Base-by-base conservation (phyloP, 2,329 filamentous ascomycete species). In the Colletotrichum sublineola region DNA sequence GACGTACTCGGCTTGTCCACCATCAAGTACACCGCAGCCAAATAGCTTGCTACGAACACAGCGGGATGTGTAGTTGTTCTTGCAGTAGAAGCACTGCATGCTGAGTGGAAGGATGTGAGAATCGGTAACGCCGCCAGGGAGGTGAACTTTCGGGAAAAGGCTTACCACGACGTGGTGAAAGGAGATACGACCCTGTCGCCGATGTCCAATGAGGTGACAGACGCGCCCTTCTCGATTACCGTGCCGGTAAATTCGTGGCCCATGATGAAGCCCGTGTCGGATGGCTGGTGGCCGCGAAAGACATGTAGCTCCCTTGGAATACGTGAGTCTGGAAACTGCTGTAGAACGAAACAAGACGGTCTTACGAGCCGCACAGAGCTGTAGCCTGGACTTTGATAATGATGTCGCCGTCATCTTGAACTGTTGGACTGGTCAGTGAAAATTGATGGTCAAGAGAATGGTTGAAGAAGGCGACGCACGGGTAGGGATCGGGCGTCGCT, bases 191-290 rank as follows among this genome's bases (percentile, higher is more conserved):
- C 86, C 77, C 90, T 89, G 80, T 97, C 95, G 6, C 94, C 95
- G 64, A 92, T 85, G 74, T 90, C 84, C 74, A 97, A 85, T 0
- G 86, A 89, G 77, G 88, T 91, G 57, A 97, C 93, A 2, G 84
- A 86, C 20, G 87, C 83, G 0, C 95, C 95, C 56, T 87, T 84
- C 74, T 93, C 89, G 44, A 91, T 87, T 12, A 97, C 89, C 33
- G 86, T 88, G 6, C 95, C 95, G 2, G 93, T 94, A 79, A 97
- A 97, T 79, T 97, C 95, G 80, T 97, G 95, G 71, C 94, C 93
- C 92, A 91, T 91, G 67, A 90, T 87, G 76, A 89, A 90, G 36
- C 86, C 89, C 0, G 92, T 89, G 0, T 82, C 86, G 8, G 91
- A 92, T 33, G 90, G 87, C 79, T 97, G 91, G 77, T 94, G 92